phyloP scores from a whole-genome alignment of 345 rosid genomes.

The Clarkia xantiana region DNA sequence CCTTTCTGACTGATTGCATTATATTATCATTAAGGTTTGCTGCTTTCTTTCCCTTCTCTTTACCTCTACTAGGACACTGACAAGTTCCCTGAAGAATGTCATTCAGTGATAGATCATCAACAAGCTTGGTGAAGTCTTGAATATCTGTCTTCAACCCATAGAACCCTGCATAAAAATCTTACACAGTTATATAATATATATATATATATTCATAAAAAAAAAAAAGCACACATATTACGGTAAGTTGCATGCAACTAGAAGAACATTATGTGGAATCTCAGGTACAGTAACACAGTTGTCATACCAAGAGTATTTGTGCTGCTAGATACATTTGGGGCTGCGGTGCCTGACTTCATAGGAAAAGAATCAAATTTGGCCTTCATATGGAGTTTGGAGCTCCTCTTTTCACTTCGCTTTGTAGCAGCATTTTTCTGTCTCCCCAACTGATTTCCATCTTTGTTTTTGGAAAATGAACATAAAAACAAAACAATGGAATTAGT shows the following conservation, averaged over 20 bases:
- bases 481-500: not conserved
- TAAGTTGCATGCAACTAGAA: too few relatives aligned
- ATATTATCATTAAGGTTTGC: slow-evolving; percentile 27
- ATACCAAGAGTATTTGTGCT: slow-evolving; percentile 62
- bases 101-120: slow-evolving; percentile 54
- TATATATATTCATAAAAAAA: too few relatives aligned
- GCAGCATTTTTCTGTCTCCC: slow-evolving; percentile 38
- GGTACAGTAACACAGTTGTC: slow-evolving; percentile 2
- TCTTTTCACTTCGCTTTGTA: slow-evolving; percentile 64
- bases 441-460: slow-evolving; percentile 38
- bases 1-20: slow-evolving; percentile 45
- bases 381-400: slow-evolving; percentile 33
- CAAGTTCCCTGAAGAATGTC: slow-evolving; percentile 70
- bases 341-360: slow-evolving; percentile 29
- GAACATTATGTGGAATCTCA: too few relatives aligned
- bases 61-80: slow-evolving; percentile 39
- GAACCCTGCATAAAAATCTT: slow-evolving; percentile 33
- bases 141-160: slow-evolving; percentile 76
- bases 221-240: too few relatives aligned
- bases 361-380: slow-evolving; percentile 37
- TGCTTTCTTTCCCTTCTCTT: slow-evolving; percentile 49
- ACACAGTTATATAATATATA: too few relatives aligned
- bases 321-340: slow-evolving; percentile 26
- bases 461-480: not conserved
- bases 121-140: slow-evolving; percentile 52